These are phyloP conservation scores for Rhizopus microsporus DNA, from an alignment of 371 early-diverging fungal species.

Conservation along the genomic window DNA sequence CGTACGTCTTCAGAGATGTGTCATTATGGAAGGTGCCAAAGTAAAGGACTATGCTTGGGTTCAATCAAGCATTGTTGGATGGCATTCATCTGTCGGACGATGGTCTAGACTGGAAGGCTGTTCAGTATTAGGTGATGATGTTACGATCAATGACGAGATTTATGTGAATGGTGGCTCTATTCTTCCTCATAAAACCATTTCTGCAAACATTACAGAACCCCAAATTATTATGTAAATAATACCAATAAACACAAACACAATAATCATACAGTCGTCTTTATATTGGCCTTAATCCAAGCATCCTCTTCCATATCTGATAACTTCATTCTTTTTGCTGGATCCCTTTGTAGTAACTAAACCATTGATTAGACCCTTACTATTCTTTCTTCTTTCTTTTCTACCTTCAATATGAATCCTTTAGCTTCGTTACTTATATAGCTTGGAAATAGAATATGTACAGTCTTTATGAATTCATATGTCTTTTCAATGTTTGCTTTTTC, in stretches of 20 bases:
- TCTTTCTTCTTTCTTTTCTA: constrained; percentile 20
- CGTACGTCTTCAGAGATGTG: constrained; percentile 90
- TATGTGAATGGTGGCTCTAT: constrained; percentile 95
- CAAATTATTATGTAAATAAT: constrained; percentile 90
- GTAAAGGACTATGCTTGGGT: constrained; percentile 95
- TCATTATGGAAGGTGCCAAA: constrained; percentile 86
- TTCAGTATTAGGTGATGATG: constrained; percentile 95
- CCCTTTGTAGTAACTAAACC: constrained; percentile 8
- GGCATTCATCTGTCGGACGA: constrained; percentile 93
- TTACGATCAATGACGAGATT: constrained; percentile 88
- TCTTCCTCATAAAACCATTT: constrained; percentile 93
- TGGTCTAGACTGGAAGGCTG: constrained; percentile 95
- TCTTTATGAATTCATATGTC: constrained; percentile 81
- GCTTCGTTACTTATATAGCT: constrained; percentile 75
- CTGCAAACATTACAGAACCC: constrained; percentile 88
- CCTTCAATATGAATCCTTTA: constrained; percentile 79
- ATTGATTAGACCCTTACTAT: background rate
- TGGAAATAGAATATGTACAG: constrained; percentile 82
- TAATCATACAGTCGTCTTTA: too few species aligned
- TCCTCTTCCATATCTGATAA: background rate
- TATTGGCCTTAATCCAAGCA: constrained; percentile 1
- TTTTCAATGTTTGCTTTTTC: background rate
- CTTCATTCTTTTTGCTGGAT: constrained; percentile 5
- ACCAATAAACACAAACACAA: too few species aligned
- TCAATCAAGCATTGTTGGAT: constrained; percentile 93